Base-by-base conservation (phyloP, 768 basidiomycete genomes). In the Holtermanniella nyarrowii region DNA sequence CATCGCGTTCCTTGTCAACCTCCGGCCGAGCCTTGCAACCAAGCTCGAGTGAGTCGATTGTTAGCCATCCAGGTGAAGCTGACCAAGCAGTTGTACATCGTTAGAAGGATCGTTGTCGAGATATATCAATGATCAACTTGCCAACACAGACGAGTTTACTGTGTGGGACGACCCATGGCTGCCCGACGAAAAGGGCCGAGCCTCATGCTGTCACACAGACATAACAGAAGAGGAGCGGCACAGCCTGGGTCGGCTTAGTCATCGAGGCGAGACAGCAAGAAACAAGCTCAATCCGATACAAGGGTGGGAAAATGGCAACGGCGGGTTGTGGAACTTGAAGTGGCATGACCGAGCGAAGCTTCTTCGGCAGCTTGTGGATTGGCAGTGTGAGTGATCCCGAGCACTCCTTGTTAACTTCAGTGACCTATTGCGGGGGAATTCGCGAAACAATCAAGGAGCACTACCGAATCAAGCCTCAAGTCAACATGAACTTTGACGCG, bases 121-220 rank as follows among this genome's bases (percentile, higher is more conserved):
- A 26, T 59, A 67, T 44, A 61, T 64, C 42, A 42, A 39, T 26
- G 60, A 64, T n/a, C 37, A 44, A 40, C 48, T 67, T 12, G 42
- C 52, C 20, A 53, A 56, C 26, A 52, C 60, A 3, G 47, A 54
- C 22, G 65, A 67, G 23, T 67, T 63, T 42, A 67, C 65, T n/a
- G 63, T 64, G 3, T 67, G 65, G 65, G 65, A 67, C 42, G 48
- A 58, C 21, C 58, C 56, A 5, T 67, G 62, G 65, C 57, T 62
- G 2, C 57, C 57, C 14, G 60, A 64, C 44, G 65, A 67, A 50
- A 57, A 64, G 45, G 60, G 57, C 18, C 48, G 63, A 43, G 58
- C 47, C 26, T 44, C 43, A n/a, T 67, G 65, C 49, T 67, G 65
- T 43, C 31, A 37, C 31, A 7, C 16, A 7, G n/a, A n/a, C n/a